These are phyloP conservation scores for Bremia lactucae DNA, from an alignment of 352 stramenopile species.

Conservation along the genomic window DNA sequence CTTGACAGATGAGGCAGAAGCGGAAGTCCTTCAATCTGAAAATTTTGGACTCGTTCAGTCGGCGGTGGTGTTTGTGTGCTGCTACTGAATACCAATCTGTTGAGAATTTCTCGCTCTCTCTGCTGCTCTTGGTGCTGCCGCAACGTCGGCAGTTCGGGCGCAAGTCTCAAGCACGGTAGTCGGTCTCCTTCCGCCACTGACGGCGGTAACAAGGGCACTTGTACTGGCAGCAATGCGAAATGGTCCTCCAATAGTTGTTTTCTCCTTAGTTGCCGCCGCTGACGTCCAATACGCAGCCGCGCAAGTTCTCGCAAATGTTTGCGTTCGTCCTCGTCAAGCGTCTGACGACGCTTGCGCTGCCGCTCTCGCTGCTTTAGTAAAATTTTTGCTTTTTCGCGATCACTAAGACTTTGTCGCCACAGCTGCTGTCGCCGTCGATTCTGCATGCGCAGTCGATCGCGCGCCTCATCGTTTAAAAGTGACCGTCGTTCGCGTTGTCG, in stretches of 20 bases:
- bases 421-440: conserved; percentile 52
- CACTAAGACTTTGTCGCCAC: conserved; percentile 34
- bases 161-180: conserved; percentile 13
- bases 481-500: conserved; percentile 37
- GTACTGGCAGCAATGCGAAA: neutral
- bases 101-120: conserved; percentile 11
- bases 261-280: conserved; percentile 16
- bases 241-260: conserved; percentile 5
- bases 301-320: conserved; percentile 36
- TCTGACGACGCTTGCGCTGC: conserved; percentile 31
- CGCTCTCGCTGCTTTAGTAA: conserved; percentile 33
- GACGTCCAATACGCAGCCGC: conserved; percentile 29
- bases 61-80: conserved; percentile 24
- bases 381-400: conserved; percentile 22
- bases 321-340: conserved; percentile 29
- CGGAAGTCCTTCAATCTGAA: conserved; percentile 23
- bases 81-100: conserved; percentile 15
- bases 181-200: conserved; percentile 1
- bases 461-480: conserved; percentile 29
- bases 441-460: conserved; percentile 34
- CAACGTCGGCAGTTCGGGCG: conserved; percentile 18
- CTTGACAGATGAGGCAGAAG: conserved; percentile 44
- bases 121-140: conserved; percentile 17
- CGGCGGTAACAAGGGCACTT: conserved; percentile 1
- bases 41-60: conserved; percentile 10